Base-by-base conservation (phyloP, 2,329 filamentous ascomycete genomes). In the Ascochyta rabiei region DNA sequence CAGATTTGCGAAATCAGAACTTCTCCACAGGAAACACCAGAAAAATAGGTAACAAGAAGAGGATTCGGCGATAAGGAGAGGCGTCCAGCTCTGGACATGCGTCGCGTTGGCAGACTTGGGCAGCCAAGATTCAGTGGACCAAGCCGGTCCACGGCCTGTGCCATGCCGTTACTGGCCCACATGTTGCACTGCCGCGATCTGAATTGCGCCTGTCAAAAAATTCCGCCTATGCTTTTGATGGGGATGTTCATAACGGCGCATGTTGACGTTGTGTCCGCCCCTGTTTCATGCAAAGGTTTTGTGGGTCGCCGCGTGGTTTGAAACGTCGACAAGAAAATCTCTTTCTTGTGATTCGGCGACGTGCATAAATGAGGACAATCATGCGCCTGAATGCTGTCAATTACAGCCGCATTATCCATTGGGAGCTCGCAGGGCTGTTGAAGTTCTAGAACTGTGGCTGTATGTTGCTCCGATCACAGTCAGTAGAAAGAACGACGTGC, bases 261-360 rank as follows among this genome's bases (percentile, higher is more conserved):
- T 41, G 30, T 21, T 16, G 46, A 49, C 35, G 39, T 35, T 23
- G 45, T 34, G 26, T 26, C 26, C 21, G 52, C 52, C 52, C 52
- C 52, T 55, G 52, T 55, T 55, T 55, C 52, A 55, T 49, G 52
- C 45, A 46, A 46, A 33, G 13, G 31, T 46, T 41, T 28, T 41
- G 46, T 46, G 52, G 47, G 46, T 38, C 47, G 42, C 18, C 19
- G 41, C 52, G 42, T 41, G 41, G 46, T 26, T 19, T 50, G 47
- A 55, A 55, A 55, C 52, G 6, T 24, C 24, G 52, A 50, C 47
- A 50, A 55, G 52, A 15, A 55, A 55, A 47, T 55, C 31, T 50
- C 46, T 50, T 41, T 50, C 37, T 5, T 50, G 37, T 55, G 46
- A 55, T 55, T 55, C 52, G 52, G 52, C 52, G 41, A 47, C 15